Conservation (phyloP, 108 stramenopile genomes). For the Cyclotella baltica region DNA sequence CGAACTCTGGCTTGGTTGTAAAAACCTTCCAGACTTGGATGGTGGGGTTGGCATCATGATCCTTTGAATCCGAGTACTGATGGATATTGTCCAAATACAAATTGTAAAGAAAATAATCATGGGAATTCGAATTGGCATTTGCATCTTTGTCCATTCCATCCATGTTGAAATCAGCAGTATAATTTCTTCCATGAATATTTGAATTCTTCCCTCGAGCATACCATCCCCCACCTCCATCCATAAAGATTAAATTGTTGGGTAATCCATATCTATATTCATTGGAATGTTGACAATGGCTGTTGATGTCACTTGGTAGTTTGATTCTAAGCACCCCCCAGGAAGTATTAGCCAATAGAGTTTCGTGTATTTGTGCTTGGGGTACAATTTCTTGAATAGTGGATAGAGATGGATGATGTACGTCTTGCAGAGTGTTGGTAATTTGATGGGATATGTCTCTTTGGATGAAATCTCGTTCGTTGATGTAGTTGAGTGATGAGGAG, state of each 20-base stretch:
- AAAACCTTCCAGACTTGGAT: slow-evolving; percentile 39
- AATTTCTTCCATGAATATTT: too few species aligned
- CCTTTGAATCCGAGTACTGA: too few species aligned
- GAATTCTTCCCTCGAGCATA: slow-evolving; percentile 34
- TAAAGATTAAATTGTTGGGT: slow-evolving; percentile 48
- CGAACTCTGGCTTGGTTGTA: slow-evolving; percentile 57
- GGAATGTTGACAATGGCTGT: slow-evolving; percentile 33
- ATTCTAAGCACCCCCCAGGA: slow-evolving; percentile 52
- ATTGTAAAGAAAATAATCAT: slow-evolving; percentile 51
- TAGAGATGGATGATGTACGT: neutral
- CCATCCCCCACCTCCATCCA: slow-evolving; percentile 55
- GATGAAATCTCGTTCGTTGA: slow-evolving; percentile 15
- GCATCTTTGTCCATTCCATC: too few species aligned
- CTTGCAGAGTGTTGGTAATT: slow-evolving; percentile 10
- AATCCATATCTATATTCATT: slow-evolving; percentile 44
- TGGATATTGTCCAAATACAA: slow-evolving; percentile 65
- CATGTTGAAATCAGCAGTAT: too few species aligned
- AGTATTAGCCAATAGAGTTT: slow-evolving; percentile 50
- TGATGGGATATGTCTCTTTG: slow-evolving; percentile 34
- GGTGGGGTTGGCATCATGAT: too few species aligned
- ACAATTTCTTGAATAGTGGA: slow-evolving; percentile 3
- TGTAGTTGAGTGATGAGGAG: slow-evolving; percentile 4
- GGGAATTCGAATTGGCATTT: too few species aligned
- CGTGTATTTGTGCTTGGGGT: slow-evolving; percentile 19
- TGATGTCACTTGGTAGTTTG: slow-evolving; percentile 45